Evolutionary conservation across 2,329 filamentous ascomycete genomes (phyloP).

Genomic region (Xylariaceae sp.): DNA sequence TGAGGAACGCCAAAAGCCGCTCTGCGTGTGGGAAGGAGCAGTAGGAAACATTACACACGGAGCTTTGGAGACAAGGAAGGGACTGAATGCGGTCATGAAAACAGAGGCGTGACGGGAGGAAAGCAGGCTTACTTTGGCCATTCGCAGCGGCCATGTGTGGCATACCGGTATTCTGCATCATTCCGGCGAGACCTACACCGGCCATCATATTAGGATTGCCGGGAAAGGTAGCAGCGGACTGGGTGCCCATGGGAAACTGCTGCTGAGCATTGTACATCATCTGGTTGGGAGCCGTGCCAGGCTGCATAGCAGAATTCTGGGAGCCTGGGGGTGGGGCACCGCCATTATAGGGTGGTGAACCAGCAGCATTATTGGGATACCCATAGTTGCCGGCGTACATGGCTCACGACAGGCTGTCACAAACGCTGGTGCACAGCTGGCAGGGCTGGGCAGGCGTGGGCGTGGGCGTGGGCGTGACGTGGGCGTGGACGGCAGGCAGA

Average conservation of each 20-base stretch:
- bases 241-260: conserved; percentile 62
- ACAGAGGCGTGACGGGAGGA: conserved; percentile 36
- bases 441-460: conserved; percentile 37
- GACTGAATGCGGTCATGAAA: conserved; percentile 26
- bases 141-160: conserved; percentile 62
- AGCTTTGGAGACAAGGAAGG: conserved; percentile 10
- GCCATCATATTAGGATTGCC: conserved; percentile 63
- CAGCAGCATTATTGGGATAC: conserved; percentile 57
- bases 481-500: conserved; percentile 30
- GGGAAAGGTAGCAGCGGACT: conserved; percentile 52
- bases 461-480: conserved; percentile 23
- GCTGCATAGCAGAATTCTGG: conserved; percentile 55
- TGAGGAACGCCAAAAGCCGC: conserved; percentile 26
- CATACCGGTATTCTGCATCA: conserved; percentile 70
- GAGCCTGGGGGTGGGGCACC: conserved; percentile 50
- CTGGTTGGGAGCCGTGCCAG: conserved; percentile 46
- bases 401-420: conserved; percentile 46
- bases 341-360: conserved; percentile 56
- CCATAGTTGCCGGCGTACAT: conserved; percentile 65
- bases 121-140: conserved; percentile 62
- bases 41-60: conserved; percentile 25
- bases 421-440: conserved; percentile 39
- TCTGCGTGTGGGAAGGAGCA: conserved; percentile 23
- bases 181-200: conserved; percentile 59
- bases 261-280: conserved; percentile 68